Conservation (phyloP, 352 stramenopile genomes). For the Phytophthora brassicae region DNA sequence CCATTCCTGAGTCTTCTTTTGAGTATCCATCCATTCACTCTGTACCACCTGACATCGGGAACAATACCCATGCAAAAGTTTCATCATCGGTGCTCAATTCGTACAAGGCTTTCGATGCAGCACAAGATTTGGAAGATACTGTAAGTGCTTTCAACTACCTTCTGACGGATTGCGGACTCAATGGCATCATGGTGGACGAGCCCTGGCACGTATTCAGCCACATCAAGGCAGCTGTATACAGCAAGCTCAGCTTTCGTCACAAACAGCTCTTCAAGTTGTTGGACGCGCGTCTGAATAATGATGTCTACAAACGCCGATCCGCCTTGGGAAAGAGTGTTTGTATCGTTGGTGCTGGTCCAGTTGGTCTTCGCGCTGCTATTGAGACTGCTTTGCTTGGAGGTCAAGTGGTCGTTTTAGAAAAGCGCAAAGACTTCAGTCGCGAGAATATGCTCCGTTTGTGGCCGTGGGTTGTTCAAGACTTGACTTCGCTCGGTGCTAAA, state of each 20-base stretch:
- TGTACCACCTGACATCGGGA: background rate
- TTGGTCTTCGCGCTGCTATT: constrained; percentile 69
- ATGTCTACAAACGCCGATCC: constrained; percentile 51
- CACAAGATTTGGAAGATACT: constrained; percentile 53
- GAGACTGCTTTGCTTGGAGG: constrained; percentile 66
- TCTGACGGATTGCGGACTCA: constrained; percentile 47
- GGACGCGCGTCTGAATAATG: constrained; percentile 46
- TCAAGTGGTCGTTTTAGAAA: constrained; percentile 72
- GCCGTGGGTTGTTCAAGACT: constrained; percentile 76
- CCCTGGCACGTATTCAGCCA: constrained; percentile 56
- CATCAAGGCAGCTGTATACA: constrained; percentile 52
- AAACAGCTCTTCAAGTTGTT: constrained; percentile 73
- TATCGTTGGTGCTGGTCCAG: constrained; percentile 65
- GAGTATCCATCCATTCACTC: constrained; percentile 14
- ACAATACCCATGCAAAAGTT: constrained; percentile 10
- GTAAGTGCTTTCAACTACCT: constrained; percentile 47
- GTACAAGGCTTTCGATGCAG: constrained; percentile 56
- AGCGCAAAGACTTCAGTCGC: constrained; percentile 68
- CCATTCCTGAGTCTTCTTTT: background rate
- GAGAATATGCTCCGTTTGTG: constrained; percentile 84
- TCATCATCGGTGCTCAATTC: constrained; percentile 36
- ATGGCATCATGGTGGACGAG: constrained; percentile 38
- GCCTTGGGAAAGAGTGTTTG: constrained; percentile 56
- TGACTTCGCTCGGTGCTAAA: constrained; percentile 70
- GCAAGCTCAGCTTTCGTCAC: constrained; percentile 62